Evolutionary conservation across 2,329 filamentous ascomycete species (phyloP).

Genomic region (Paecilomyces sp.): DNA sequence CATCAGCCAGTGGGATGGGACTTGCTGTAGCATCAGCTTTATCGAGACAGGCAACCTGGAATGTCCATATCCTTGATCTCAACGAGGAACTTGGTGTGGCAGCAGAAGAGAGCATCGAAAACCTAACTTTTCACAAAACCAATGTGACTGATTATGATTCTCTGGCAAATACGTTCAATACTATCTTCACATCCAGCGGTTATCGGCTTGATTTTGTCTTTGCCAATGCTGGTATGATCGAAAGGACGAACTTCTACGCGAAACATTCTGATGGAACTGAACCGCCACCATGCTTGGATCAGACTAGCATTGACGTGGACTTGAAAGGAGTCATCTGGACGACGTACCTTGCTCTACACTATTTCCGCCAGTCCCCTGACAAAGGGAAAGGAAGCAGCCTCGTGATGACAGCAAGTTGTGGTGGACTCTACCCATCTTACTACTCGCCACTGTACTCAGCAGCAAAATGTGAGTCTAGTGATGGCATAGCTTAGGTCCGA

Average conservation of each 20-base stretch:
- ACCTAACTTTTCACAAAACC: slow-evolving; percentile 31
- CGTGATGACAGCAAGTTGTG: slow-evolving; percentile 32
- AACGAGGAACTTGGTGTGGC: slow-evolving; percentile 26
- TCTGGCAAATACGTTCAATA: slow-evolving; percentile 29
- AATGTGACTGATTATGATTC: slow-evolving; percentile 31
- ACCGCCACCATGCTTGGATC: slow-evolving; percentile 23
- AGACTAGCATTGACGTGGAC: slow-evolving; percentile 34
- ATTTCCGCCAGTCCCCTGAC: slow-evolving; percentile 27
- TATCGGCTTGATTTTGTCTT: slow-evolving; percentile 42
- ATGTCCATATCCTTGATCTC: slow-evolving; percentile 35
- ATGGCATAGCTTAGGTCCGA: neutral
- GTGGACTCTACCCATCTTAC: slow-evolving; percentile 29
- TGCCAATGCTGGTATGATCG: slow-evolving; percentile 42
- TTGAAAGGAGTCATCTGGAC: slow-evolving; percentile 36
- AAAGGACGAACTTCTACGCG: slow-evolving; percentile 35
- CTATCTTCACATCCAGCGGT: slow-evolving; percentile 24
- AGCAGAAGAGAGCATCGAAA: slow-evolving; percentile 16
- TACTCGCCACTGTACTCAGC: slow-evolving; percentile 31
- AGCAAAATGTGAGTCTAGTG: slow-evolving; percentile 22
- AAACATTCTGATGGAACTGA: slow-evolving; percentile 15
- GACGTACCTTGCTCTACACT: slow-evolving; percentile 33
- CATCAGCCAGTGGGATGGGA: slow-evolving; percentile 37
- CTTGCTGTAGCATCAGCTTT: slow-evolving; percentile 35
- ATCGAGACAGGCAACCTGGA: slow-evolving; percentile 28
- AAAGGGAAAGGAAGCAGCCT: slow-evolving; percentile 17